Percentiles rank a stretch among this genome's conserved stretches.
Evolutionary conservation across 768 basidiomycete genomes (phyloP).

Genomic region (Cystoderma amianthinum): DNA sequence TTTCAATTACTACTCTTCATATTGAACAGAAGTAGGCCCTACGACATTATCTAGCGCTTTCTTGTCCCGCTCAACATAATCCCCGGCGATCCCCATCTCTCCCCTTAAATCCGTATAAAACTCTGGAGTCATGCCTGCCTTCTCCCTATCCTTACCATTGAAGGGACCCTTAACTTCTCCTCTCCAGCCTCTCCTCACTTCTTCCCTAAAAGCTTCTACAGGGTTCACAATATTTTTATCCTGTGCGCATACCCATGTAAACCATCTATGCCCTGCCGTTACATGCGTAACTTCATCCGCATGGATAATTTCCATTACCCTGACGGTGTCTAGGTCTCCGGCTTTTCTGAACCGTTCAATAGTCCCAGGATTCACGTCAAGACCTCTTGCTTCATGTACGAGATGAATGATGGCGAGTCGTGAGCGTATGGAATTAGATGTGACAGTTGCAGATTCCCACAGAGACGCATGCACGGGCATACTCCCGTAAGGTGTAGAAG

Average conservation of each 20-base stretch:
- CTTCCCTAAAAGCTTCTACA: conserved; percentile 57
- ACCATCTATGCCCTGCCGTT: conserved; percentile 78
- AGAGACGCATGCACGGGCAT: conserved; percentile 71
- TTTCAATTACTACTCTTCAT: no score
- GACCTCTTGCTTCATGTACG: conserved; percentile 77
- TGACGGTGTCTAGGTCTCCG: conserved; percentile 60
- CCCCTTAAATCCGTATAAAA: conserved; percentile 72
- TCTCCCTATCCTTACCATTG: conserved; percentile 65
- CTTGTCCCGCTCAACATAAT: background rate
- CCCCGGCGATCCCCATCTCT: conserved; percentile 33
- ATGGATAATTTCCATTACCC: conserved; percentile 69
- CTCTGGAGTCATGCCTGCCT: conserved; percentile 62
- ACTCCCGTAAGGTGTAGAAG: conserved; percentile 65
- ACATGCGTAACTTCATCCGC: conserved; percentile 80
- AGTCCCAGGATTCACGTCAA: conserved; percentile 79
- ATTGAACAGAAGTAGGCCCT: no score
- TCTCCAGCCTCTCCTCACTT: conserved; percentile 63
- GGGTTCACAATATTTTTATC: conserved; percentile 42
- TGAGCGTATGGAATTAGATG: conserved; percentile 58
- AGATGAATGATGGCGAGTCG: conserved; percentile 81
- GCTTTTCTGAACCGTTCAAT: conserved; percentile 66
- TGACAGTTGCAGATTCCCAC: conserved; percentile 73
- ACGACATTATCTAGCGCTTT: background rate
- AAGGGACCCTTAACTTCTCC: conserved; percentile 81
- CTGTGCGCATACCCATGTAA: conserved; percentile 65